A percentile compares a stretch with the other conserved stretches of the same genome.
phyloP scores from a whole-genome alignment of 257 asterid genomes.

The Gentiana macrophylla region DNA sequence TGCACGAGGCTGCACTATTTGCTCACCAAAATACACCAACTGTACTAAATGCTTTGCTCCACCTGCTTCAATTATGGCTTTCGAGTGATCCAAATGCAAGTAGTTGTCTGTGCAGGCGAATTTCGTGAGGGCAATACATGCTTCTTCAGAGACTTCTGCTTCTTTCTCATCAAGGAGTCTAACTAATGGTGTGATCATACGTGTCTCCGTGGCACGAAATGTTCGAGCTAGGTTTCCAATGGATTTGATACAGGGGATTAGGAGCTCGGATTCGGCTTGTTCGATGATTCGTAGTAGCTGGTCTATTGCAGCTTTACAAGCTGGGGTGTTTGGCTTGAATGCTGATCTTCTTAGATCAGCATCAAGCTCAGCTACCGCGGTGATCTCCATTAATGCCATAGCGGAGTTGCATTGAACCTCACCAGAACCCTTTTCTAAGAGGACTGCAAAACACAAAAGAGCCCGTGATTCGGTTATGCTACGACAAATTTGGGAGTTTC shows the following conservation, averaged over 20 bases:
- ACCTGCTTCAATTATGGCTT: constrained; percentile 30
- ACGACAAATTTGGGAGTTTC: constrained; percentile 55
- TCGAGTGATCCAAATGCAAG: constrained; percentile 31
- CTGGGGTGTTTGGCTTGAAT: constrained; percentile 35
- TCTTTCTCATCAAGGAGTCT: constrained; percentile 29
- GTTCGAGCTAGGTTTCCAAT: constrained; percentile 36
- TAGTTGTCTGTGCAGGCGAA: constrained; percentile 33
- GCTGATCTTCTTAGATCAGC: constrained; percentile 35
- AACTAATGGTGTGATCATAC: constrained; percentile 34
- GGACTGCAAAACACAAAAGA: constrained; percentile 55
- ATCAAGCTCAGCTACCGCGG: constrained; percentile 31
- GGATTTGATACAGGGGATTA: constrained; percentile 27
- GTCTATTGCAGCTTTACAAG: constrained; percentile 37
- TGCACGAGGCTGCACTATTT: constrained; percentile 22
- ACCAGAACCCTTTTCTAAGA: constrained; percentile 56
- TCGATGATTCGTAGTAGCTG: constrained; percentile 25
- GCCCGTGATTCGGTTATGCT: constrained; percentile 86
- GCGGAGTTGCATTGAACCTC: constrained; percentile 65
- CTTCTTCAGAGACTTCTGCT: constrained; percentile 21
- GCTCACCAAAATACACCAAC: constrained; percentile 32
- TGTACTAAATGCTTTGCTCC: constrained; percentile 32
- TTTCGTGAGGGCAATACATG: constrained; percentile 30
- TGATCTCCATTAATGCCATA: constrained; percentile 60
- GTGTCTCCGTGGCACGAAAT: constrained; percentile 30
- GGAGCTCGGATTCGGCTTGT: constrained; percentile 19